phyloP scores from a whole-genome alignment of 441 rosid genomes.

The Rhodomyrtus psidioides region DNA sequence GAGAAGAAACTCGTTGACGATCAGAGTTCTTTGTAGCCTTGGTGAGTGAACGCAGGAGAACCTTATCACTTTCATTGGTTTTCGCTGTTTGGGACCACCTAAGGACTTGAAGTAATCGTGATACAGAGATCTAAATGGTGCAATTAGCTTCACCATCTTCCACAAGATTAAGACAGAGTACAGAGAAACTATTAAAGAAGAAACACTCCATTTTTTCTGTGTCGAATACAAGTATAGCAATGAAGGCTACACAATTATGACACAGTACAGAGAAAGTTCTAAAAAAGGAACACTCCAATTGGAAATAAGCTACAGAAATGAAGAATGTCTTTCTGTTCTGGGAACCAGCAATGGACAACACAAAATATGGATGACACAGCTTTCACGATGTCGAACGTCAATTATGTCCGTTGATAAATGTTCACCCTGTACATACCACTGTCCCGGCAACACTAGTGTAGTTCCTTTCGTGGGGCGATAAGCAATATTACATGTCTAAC shows the following conservation, averaged over 20 bases:
- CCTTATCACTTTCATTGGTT: background rate
- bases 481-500: background rate
- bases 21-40: background rate
- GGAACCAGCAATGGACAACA: background rate
- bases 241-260: background rate
- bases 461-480: background rate
- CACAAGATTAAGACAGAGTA: background rate
- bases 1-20: background rate
- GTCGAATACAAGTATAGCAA: background rate
- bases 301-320: background rate
- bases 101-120: background rate
- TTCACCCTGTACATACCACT: background rate
- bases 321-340: background rate
- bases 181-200: background rate
- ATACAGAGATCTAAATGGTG: background rate
- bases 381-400: background rate
- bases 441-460: background rate
- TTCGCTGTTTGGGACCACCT: background rate
- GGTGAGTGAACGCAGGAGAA: background rate
- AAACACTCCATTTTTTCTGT: background rate
- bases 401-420: background rate
- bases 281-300: too few species aligned
- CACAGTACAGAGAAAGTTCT: background rate
- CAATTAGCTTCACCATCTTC: background rate
- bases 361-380: background rate